Percentiles rank a stretch among this genome's conserved stretches.
These are phyloP conservation scores for Sphaerosporella brunnea DNA, from an alignment of 495 filamentous ascomycete species.

Conservation along the genomic window DNA sequence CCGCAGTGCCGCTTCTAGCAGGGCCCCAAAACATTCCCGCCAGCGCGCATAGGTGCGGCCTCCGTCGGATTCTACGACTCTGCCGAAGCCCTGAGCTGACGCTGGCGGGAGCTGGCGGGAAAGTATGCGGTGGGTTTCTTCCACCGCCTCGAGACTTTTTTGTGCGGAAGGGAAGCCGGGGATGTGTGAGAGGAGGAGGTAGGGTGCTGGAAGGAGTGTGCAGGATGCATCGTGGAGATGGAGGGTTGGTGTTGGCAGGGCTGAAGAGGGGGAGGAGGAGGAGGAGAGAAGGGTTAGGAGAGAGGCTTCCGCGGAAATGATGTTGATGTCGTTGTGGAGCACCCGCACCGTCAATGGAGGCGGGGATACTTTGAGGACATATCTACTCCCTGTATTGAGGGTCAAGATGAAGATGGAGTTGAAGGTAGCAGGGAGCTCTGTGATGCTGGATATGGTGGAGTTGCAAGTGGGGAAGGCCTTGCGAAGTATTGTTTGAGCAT, in stretches of 20 bases:
- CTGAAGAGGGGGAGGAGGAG: no score
- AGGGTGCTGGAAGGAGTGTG: slow-evolving; percentile 16
- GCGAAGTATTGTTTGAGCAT: slow-evolving; percentile 17
- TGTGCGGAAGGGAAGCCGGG: background rate
- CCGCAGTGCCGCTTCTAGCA: slow-evolving; percentile 46
- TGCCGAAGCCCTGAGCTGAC: background rate
- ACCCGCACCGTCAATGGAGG: slow-evolving; percentile 15
- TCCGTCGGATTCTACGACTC: slow-evolving; percentile 28
- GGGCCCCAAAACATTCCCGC: slow-evolving; percentile 40
- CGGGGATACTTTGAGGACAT: slow-evolving; percentile 22
- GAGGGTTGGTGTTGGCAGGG: slow-evolving; percentile 9
- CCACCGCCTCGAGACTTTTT: background rate
- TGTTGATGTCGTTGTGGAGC: slow-evolving; percentile 14
- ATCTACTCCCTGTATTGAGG: slow-evolving; percentile 4
- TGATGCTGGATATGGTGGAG: slow-evolving; percentile 1
- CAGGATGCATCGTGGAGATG: slow-evolving; percentile 14
- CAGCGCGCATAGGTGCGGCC: no score
- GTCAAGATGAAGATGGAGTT: slow-evolving; percentile 15
- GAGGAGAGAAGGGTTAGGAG: slow-evolving; percentile 5
- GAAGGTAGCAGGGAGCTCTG: slow-evolving; percentile 11
- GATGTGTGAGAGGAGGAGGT: slow-evolving; percentile 19
- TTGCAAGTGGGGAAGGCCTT: slow-evolving; percentile 11
- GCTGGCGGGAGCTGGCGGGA: background rate
- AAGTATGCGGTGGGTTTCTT: background rate
- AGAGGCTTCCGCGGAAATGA: slow-evolving; percentile 16